Evolutionary conservation across 202 grass and related monocot genomes (phyloP), one percentile per base, ranked within the genome.

Genomic region (Digitaria exilis): DNA sequence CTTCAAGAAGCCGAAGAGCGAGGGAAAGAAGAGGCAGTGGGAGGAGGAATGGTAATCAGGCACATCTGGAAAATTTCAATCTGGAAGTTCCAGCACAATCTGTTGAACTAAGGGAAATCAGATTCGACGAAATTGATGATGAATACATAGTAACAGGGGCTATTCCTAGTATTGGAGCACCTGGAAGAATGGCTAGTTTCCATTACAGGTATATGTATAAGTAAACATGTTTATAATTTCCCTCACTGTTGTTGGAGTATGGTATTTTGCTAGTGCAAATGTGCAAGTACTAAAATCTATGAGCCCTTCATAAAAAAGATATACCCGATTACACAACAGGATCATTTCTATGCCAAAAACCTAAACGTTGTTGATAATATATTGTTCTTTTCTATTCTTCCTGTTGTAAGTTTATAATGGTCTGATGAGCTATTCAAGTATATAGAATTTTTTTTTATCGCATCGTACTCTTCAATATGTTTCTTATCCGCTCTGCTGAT

Each of bases 91-190:
- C 87, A 57, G 73, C 89, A 65, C 88, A 89, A 73, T 86, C 92
- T 71, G 83, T 90, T 71, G 94, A 97, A 75, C 70, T 94, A 80
- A 94, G 91, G 78, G 94, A 97, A 34, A 82, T 92, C 65, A 87
- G 91, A 81, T 94, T 97, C 72, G 94, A 97, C 78, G 94, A 90
- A 79, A 91, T 90, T 58, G 96, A 94, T 78, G 91, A 96, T 52
- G 97, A 99, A 70, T 93, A 89, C 90, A 88, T 90, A 76, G 83
- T 92, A 34, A 83, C 90, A 79, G 92, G 90, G 19, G 91, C 87
- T 4, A 71, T 89, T 52, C 92, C 90, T 45, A 86, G 75, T 60
- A 87, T 87, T 15, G 35, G 80, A 77, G 57, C 89, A 71, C 80
- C 84, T 21, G 76, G 76, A 71, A 87, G 89, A 84, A 87, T 87